Percentiles rank a stretch among this genome's conserved stretches.
Evolutionary conservation across 78 protist genomes (phyloP).

Genomic region (Acrasis kona): DNA sequence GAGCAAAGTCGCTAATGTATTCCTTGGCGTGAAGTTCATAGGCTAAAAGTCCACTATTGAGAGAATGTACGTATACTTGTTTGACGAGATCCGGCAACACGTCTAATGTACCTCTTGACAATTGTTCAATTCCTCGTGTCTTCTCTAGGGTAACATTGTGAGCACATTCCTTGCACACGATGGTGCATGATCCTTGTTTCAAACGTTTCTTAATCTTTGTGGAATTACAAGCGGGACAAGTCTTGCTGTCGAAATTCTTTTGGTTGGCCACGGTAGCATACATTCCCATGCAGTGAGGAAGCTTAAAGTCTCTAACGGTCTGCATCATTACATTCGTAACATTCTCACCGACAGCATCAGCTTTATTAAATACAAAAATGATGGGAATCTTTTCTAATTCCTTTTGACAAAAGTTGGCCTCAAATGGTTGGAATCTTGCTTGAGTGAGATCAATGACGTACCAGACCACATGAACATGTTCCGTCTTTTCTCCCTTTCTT

Average conservation of each 20-base stretch:
- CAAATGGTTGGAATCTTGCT: slow-evolving; percentile 5
- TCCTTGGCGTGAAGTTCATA: neutral
- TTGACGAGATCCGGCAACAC: neutral
- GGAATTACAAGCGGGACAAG: neutral
- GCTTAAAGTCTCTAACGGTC: neutral
- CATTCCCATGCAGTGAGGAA: neutral
- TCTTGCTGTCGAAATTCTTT: neutral
- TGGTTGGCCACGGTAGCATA: neutral
- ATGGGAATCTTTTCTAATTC: neutral
- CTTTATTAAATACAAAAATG: neutral
- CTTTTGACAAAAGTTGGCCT: neutral
- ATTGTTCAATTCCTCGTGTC: neutral
- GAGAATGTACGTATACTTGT: neutral
- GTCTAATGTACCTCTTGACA: neutral
- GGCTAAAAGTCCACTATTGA: neutral
- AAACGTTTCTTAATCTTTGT: neutral
- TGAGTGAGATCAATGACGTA: neutral
- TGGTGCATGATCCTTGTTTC: neutral
- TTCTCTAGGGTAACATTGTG: neutral
- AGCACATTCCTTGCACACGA: neutral
- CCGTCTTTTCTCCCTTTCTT: neutral
- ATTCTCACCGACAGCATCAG: neutral
- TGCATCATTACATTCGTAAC: neutral
- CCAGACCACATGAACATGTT: slow-evolving; percentile 6
- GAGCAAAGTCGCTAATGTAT: neutral